Conservation (phyloP, 257 asterid genomes). For the Ehretia macrophylla region DNA sequence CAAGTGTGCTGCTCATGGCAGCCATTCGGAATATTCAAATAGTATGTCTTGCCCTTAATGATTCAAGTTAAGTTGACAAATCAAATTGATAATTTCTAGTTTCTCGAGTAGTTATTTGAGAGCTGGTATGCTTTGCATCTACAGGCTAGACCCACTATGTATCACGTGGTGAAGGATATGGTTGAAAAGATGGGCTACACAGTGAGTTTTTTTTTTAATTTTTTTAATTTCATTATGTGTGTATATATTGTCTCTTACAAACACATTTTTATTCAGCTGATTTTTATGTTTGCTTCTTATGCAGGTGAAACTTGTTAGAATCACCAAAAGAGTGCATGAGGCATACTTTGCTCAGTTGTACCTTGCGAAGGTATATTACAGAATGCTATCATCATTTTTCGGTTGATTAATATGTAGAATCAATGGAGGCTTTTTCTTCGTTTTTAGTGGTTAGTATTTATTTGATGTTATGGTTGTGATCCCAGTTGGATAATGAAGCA, state of each 20-base stretch:
- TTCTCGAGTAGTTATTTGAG: neutral
- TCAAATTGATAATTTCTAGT: neutral
- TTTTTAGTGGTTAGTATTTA: neutral
- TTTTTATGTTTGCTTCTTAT: constrained; percentile 3
- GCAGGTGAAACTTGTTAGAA: constrained; percentile 61
- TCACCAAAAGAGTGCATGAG: constrained; percentile 71
- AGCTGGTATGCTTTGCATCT: no score
- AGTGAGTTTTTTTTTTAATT: constrained; percentile 47
- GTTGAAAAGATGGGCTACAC: constrained; percentile 75
- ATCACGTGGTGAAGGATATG: constrained; percentile 72
- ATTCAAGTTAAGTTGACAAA: constrained; percentile 1
- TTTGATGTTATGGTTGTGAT: constrained; percentile 17
- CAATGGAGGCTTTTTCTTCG: neutral
- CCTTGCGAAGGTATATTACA: constrained; percentile 41
- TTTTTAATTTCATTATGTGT: neutral
- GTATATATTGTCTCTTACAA: neutral
- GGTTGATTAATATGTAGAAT: neutral
- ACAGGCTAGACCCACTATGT: constrained; percentile 85
- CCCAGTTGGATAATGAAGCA: constrained; percentile 65
- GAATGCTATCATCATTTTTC: neutral
- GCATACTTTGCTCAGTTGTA: constrained; percentile 67
- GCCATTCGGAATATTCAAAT: constrained; percentile 76
- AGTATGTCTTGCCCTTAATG: constrained; percentile 34
- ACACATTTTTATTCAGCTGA: neutral
- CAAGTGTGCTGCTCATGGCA: constrained; percentile 79